phyloP scores from a whole-genome alignment of 2,329 filamentous ascomycete genomes.

The Trichoderma guizhouense region DNA sequence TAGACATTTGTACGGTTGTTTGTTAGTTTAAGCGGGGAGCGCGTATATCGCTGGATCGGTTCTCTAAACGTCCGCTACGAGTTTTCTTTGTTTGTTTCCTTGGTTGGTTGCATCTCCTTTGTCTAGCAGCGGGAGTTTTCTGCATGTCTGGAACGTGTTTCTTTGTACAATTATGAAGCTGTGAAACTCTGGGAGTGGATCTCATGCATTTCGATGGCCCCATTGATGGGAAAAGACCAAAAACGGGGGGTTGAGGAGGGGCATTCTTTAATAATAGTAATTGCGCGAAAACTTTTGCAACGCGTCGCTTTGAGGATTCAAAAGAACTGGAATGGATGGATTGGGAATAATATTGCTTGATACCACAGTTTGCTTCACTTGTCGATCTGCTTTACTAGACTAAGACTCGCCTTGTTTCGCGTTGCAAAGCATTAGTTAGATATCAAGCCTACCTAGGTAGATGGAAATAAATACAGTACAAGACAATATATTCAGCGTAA shows the following conservation, averaged over 20 bases:
- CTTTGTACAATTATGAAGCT: background rate
- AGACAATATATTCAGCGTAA: background rate
- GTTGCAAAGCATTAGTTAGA: background rate
- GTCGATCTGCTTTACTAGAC: background rate
- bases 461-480: background rate
- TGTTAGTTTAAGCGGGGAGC: background rate
- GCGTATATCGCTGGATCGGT: background rate
- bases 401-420: background rate
- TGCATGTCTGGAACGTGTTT: constrained; percentile 10
- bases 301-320: background rate
- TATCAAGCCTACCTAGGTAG: background rate
- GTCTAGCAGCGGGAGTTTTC: background rate
- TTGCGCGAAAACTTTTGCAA: background rate
- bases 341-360: no score
- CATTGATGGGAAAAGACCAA: background rate
- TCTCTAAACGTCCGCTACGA: background rate
- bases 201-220: background rate
- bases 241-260: background rate
- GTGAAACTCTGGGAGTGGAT: background rate
- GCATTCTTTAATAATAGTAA: background rate
- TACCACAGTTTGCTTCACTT: background rate
- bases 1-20: background rate
- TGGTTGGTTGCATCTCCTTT: background rate
- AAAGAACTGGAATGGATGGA: background rate
- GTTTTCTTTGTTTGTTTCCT: background rate